Conservation (phyloP, 1,284 basidiomycete genomes). For the Cerrena zonata region DNA sequence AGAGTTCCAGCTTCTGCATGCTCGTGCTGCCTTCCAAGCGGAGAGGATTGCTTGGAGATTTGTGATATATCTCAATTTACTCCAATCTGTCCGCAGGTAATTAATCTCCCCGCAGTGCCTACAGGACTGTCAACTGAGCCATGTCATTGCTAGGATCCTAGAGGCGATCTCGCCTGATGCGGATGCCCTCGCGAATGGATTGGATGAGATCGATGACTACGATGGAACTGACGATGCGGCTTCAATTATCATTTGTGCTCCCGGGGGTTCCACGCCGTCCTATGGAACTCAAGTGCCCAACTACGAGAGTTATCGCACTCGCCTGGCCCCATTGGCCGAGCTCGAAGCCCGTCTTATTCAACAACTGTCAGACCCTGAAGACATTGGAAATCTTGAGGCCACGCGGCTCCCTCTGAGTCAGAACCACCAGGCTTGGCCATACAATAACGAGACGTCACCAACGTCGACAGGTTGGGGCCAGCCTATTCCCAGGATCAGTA, state of each 20-base stretch:
- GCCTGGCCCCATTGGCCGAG: conserved; percentile 57
- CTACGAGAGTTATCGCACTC: conserved; percentile 54
- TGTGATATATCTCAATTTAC: conserved; percentile 79
- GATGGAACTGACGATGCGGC: conserved; percentile 41
- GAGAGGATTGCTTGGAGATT: conserved; percentile 78
- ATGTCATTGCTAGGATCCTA: conserved; percentile 48
- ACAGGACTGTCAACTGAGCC: no score
- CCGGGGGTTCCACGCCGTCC: conserved; percentile 33
- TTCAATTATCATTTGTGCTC: conserved; percentile 39
- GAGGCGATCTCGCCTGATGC: conserved; percentile 66
- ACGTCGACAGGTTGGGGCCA: conserved; percentile 12
- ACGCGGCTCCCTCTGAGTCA: conserved; percentile 27
- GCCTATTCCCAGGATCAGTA: conserved; percentile 11
- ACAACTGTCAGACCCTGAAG: conserved; percentile 51
- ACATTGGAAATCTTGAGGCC: conserved; percentile 53
- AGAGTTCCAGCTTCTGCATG: conserved; percentile 79
- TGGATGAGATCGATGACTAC: conserved; percentile 49
- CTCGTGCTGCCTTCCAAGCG: conserved; percentile 64
- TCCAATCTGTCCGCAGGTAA: conserved; percentile 69
- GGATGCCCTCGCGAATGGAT: conserved; percentile 31
- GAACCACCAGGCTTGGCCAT: conserved; percentile 2
- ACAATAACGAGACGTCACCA: conserved; percentile 1
- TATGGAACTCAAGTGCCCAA: conserved; percentile 38
- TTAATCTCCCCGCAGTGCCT: conserved; percentile 15
- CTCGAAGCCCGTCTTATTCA: conserved; percentile 64